Base-by-base conservation (phyloP, 352 stramenopile species). In the Phytophthora rubi region DNA sequence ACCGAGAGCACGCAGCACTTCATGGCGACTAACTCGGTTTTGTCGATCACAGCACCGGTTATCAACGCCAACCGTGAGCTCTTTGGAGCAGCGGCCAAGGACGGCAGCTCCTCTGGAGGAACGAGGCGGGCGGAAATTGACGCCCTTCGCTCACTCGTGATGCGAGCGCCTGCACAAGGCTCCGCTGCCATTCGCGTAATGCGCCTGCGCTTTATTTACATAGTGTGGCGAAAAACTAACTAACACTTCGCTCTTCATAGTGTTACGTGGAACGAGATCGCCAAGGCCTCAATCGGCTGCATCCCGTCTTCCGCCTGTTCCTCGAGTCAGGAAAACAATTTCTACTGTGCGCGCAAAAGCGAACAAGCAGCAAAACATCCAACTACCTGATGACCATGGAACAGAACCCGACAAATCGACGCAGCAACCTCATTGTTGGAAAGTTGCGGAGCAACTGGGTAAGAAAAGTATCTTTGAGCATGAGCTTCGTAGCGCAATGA, bases 401-500 rank as follows among this genome's bases (percentile, higher is more conserved):
- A 37, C 59, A 73, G 37, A 53, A 70, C 0, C 71, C 81, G 0
- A 75, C 65, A 0, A 77, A 77, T 44, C 75, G 82, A 9, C 76
- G 73, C 0, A 85, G 71, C 10, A 59, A 68, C 2, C 68, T 86
- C 45, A 80, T 80, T 18, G 65, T 91, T 4, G 83, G 71, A 53
- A 92, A 91, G 53, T 63, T 92, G 21, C 82, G 85, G 23, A 71
- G 70, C 15, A 90, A 91, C 35, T 91, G 82, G 81, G 76, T 85
- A 45, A 10, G 70, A 60, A 16, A 2, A 44, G 26, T 30, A 30
- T 30, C 3, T 30, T 30, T 30, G 26, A 30, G 0, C 26, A 30
- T 6, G 26, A 30, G 26, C 26, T 30, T 30, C 26, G 26, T 30
- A 5, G 26, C 26, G 26, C n/a, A 21, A 30, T 9, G 45, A 6